Evolutionary conservation across 768 basidiomycete species (phyloP).

Genomic region (Boletus vinaceobasis): DNA sequence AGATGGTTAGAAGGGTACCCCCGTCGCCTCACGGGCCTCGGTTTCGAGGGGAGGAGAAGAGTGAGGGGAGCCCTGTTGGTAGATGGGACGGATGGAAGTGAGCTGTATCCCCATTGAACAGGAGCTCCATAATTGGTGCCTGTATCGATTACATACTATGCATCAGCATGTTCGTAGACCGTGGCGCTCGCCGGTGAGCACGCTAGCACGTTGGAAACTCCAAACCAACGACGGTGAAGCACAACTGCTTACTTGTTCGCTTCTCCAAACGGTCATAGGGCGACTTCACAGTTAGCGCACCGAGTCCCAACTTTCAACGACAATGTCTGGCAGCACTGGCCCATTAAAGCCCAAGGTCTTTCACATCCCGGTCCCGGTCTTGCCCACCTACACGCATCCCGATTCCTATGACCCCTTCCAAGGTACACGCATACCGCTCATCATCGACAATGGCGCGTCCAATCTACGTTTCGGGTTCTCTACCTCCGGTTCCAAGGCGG

Average conservation of each 20-base stretch:
- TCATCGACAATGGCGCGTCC: constrained; percentile 89
- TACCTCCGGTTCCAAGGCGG: constrained; percentile 34
- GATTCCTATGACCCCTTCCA: constrained; percentile 54
- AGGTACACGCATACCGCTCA: constrained; percentile 55
- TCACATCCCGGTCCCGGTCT: constrained; percentile 20
- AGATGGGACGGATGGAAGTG: not conserved
- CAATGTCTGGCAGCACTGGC: constrained; percentile 12
- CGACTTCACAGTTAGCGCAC: not conserved
- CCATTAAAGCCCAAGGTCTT: constrained; percentile 14
- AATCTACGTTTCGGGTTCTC: constrained; percentile 82
- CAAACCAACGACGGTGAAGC: not conserved
- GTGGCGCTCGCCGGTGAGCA: not conserved
- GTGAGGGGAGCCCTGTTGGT: not conserved
- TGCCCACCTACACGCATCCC: constrained; percentile 35
- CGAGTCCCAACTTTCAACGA: not conserved
- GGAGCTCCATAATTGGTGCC: not conserved
- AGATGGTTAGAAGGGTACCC: not conserved
- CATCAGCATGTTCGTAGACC: too few relatives aligned
- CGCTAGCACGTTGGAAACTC: not conserved
- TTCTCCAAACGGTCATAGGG: not conserved
- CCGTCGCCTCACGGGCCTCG: not conserved
- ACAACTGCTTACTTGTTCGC: not conserved
- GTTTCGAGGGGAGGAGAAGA: not conserved
- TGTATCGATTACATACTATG: not conserved
- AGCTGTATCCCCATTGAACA: not conserved